Percentiles rank a stretch among this genome's conserved stretches.
Evolutionary conservation across 495 filamentous ascomycete genomes (phyloP).

Genomic region (Sporormia fimetaria): DNA sequence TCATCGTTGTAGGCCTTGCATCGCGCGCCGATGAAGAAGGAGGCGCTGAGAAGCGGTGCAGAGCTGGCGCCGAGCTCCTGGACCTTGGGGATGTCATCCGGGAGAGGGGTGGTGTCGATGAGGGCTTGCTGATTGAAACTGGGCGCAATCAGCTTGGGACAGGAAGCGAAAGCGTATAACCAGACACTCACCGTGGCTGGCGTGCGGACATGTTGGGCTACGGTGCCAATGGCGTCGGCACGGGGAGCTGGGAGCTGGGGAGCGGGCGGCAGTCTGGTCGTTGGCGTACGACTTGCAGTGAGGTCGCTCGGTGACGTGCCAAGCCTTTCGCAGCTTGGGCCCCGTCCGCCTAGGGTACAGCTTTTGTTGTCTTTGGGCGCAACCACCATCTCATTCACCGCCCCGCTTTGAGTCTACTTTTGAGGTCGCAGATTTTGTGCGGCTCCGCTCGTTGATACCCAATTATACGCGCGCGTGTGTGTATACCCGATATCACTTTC

Average conservation of each 20-base stretch:
- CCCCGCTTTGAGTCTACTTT: too few species aligned
- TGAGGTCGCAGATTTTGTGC: too few species aligned
- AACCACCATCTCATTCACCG: too few species aligned
- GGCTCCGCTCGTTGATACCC: too few species aligned
- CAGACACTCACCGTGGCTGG: slow-evolving; percentile 31
- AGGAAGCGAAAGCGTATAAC: neutral
- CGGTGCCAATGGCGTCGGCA: slow-evolving; percentile 17
- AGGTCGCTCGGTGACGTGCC: slow-evolving; percentile 2
- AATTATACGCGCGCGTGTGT: too few species aligned
- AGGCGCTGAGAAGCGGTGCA: slow-evolving; percentile 77
- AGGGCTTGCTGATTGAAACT: slow-evolving; percentile 91
- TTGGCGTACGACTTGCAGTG: neutral
- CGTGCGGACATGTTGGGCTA: slow-evolving; percentile 33
- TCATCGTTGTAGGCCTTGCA: slow-evolving; percentile 96
- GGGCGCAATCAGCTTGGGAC: slow-evolving; percentile 26
- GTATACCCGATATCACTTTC: too few species aligned
- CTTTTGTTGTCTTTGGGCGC: too few species aligned
- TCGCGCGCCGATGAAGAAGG: slow-evolving; percentile 95
- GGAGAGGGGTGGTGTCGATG: slow-evolving; percentile 92
- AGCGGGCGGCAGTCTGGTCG: slow-evolving; percentile 21
- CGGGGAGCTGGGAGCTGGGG: slow-evolving; percentile 12
- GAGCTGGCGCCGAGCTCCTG: slow-evolving; percentile 84
- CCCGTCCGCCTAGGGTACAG: too few species aligned
- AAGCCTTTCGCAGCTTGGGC: too few species aligned
- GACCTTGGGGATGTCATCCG: slow-evolving; percentile 78